phyloP scores from a whole-genome alignment of 2,329 filamentous ascomycete genomes.

The Pseudohalonectria lignicola region DNA sequence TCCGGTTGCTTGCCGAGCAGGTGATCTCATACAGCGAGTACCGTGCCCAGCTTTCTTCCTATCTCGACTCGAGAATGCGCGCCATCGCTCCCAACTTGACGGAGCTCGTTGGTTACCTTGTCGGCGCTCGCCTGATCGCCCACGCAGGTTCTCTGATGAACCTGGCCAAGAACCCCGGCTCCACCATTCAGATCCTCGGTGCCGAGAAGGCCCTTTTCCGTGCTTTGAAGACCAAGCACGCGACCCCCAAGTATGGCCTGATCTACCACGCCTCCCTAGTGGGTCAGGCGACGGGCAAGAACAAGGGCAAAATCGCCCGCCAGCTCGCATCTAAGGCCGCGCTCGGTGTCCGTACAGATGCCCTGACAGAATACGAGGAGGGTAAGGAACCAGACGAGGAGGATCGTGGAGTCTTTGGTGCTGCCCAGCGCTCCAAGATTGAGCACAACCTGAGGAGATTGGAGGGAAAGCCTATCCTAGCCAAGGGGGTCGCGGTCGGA shows the following conservation, averaged over 20 bases:
- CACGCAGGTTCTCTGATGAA: conserved; percentile 91
- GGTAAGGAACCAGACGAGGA: conserved; percentile 71
- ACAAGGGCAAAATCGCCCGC: conserved; percentile 99
- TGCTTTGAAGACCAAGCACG: conserved; percentile 97
- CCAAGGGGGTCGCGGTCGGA: conserved; percentile 63
- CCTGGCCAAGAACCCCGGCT: conserved; percentile 88
- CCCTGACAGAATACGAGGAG: conserved; percentile 67
- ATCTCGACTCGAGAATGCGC: conserved; percentile 87
- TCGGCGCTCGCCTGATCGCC: conserved; percentile 88
- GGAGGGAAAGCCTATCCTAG: conserved; percentile 81
- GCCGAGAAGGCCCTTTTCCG: conserved; percentile 98
- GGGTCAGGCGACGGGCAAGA: conserved; percentile 92
- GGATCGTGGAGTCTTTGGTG: conserved; percentile 73
- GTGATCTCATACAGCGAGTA: conserved; percentile 89
- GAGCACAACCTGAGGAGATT: conserved; percentile 67
- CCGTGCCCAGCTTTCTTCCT: conserved; percentile 75
- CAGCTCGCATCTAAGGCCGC: conserved; percentile 91
- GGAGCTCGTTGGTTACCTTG: conserved; percentile 81
- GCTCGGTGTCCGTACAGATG: conserved; percentile 86
- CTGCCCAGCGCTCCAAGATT: conserved; percentile 58
- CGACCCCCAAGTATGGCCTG: conserved; percentile 96
- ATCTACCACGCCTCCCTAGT: conserved; percentile 90
- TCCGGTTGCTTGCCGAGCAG: conserved; percentile 82
- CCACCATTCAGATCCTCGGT: conserved; percentile 94
- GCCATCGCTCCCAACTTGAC: conserved; percentile 95